These are phyloP conservation scores for Chalciporus sp. DNA, from an alignment of 1,284 basidiomycete genomes.

Conservation along the genomic window DNA sequence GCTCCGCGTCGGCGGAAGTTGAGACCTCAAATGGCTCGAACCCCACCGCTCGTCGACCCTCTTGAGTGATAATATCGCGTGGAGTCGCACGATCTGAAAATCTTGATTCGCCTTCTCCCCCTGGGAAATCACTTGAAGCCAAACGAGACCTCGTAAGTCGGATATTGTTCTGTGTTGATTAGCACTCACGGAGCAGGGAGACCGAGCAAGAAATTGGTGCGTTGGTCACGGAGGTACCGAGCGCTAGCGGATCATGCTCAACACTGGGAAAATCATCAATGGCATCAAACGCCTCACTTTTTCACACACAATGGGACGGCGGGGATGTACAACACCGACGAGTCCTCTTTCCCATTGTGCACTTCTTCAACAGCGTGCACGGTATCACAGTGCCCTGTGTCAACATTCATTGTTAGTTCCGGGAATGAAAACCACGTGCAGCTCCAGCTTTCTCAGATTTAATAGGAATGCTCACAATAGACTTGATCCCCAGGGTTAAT, in stretches of 20 bases:
- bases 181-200: conserved; percentile 58
- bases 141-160: not conserved
- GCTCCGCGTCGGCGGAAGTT: conserved; percentile 1
- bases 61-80: conserved; percentile 43
- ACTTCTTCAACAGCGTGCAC: conserved; percentile 73
- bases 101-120: conserved; percentile 66
- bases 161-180: not conserved
- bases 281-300: conserved; percentile 46
- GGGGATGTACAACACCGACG: conserved; percentile 81
- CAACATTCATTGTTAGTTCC: not conserved
- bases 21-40: conserved; percentile 35
- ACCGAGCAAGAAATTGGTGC: conserved; percentile 53
- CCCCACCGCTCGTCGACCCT: conserved; percentile 39
- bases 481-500: conserved; percentile 77
- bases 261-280: not conserved
- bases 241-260: conserved; percentile 41
- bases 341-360: conserved; percentile 64
- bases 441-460: not conserved
- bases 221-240: conserved; percentile 64
- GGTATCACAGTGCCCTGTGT: conserved; percentile 61
- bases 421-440: not conserved
- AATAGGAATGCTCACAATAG: conserved; percentile 54
- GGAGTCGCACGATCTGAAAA: conserved; percentile 53
- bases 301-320: conserved; percentile 68
- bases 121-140: conserved; percentile 65